Evolutionary conservation across 1,284 basidiomycete genomes (phyloP), one percentile per base, ranked within the genome.

Genomic region (Ustilago trichophora): DNA sequence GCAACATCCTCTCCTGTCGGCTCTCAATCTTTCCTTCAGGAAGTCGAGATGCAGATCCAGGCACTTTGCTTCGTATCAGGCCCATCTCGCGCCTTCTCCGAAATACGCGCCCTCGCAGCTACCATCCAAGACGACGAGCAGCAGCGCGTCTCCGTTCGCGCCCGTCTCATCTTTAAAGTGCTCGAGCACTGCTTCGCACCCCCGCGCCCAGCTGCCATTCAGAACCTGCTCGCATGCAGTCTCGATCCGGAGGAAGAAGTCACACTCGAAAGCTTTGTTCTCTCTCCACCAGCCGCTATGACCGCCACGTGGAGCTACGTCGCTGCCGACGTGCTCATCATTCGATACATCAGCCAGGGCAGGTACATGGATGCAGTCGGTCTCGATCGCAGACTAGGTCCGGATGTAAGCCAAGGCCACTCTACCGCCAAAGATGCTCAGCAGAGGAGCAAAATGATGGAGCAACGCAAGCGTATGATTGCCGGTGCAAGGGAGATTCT

Each of bases 361-460:
- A 50, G 67, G 18, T 78, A 76, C 53, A 63, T 76, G 54, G 74
- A 76, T 46, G 76, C 76, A 0, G 73, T 76, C 29, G 63, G 71
- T 8, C 51, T 76, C n/a, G 73, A 75, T 40, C 53, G 68, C 2
- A 56, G 74, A 25, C 56, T 72, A 7, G 68, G 68, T 0, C 68
- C 68, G 0, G 68, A 71, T 32, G 68, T 67, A 21, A 62, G 63
- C 18, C 57, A 66, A 29, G 68, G 68, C 3, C 68, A 66, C 32
- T 40, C 70, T 1, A 32, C 48, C 7, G 52, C 55, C 6, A 58
- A 51, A 11, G 57, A 66, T 12, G 40, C 46, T 10, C 54, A 55
- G 38, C 54, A 71, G 51, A 41, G 59, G 15, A 56, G 49, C 41
- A 59, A 59, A 42, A 58, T 73, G 54, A 63, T 62, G 48, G 72